Conservation (phyloP, 169 alveolate species). For the Plasmodium sp. region DNA sequence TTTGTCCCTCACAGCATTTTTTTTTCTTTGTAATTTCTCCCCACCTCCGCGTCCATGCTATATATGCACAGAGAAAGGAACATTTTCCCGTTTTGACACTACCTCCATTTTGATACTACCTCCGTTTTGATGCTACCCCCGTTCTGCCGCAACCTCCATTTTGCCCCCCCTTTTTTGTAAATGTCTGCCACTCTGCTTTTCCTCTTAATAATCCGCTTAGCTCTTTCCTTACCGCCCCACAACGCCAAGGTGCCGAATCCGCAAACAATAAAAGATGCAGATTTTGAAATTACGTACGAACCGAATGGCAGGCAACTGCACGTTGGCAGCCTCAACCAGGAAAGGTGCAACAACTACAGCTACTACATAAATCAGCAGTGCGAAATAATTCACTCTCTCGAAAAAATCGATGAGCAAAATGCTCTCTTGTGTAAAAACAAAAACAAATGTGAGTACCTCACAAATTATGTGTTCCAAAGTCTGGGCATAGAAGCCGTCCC, state of each 20-base stretch:
- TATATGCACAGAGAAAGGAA: not conserved
- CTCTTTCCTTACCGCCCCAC: not conserved
- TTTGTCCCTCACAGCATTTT: not conserved
- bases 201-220: not conserved
- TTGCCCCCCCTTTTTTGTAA: not conserved
- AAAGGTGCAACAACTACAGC: conserved; percentile 16
- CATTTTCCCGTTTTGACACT: not conserved
- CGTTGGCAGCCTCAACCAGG: conserved; percentile 3
- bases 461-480: conserved; percentile 32
- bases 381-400: conserved; percentile 11
- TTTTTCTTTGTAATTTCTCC: not conserved
- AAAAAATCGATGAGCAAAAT: conserved; percentile 4
- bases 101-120: not conserved
- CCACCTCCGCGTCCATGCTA: not conserved
- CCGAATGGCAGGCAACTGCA: conserved; percentile 12
- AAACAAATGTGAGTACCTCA: conserved; percentile 7
- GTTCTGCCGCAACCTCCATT: not conserved
- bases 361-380: conserved; percentile 49
- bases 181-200: conserved; percentile 11
- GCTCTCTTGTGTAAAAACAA: conserved; percentile 1
- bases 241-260: not conserved
- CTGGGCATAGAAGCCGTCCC: not conserved
- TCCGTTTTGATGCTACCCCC: not conserved
- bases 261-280: not conserved
- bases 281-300: conserved; percentile 35